These are phyloP conservation scores for Lyophyllum atratum DNA, from an alignment of 768 basidiomycete species.

Conservation along the genomic window DNA sequence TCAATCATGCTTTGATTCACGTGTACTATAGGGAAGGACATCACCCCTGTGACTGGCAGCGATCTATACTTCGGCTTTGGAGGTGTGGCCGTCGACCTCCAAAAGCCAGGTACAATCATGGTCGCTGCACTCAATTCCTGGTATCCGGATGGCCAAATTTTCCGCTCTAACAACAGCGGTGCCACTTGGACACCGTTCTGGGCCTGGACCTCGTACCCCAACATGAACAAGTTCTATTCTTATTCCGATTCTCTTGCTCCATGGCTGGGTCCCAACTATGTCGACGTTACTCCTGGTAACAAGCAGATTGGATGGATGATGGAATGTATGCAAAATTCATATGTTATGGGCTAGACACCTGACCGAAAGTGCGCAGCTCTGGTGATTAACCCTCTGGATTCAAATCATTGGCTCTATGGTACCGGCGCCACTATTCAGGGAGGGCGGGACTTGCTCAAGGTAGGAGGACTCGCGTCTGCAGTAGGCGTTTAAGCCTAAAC, in stretches of 20 bases:
- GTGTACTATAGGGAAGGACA: conserved; percentile 52
- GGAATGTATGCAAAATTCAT: conserved; percentile 41
- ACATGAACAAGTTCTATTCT: conserved; percentile 49
- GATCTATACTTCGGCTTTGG: conserved; percentile 66
- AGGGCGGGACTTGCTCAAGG: conserved; percentile 51
- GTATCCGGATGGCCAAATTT: conserved; percentile 70
- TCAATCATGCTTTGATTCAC: background rate
- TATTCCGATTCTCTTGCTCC: conserved; percentile 59
- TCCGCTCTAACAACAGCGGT: conserved; percentile 59
- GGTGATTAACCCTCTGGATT: conserved; percentile 66
- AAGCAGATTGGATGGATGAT: conserved; percentile 74
- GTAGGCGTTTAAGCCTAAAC: background rate
- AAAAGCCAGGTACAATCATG: conserved; percentile 66
- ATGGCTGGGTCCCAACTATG: conserved; percentile 56
- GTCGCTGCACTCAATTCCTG: conserved; percentile 66
- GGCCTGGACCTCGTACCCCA: conserved; percentile 51
- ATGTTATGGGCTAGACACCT: background rate
- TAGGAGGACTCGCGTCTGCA: conserved; percentile 9
- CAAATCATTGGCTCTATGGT: conserved; percentile 72
- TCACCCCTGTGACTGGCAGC: conserved; percentile 61
- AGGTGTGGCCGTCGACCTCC: conserved; percentile 60
- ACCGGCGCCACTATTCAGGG: conserved; percentile 68
- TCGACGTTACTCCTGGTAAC: conserved; percentile 42
- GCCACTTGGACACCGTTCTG: conserved; percentile 61
- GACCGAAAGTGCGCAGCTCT: conserved; percentile 35